Conservation (phyloP, 2,329 filamentous ascomycete species). For the Corniculantispora saksenae region DNA sequence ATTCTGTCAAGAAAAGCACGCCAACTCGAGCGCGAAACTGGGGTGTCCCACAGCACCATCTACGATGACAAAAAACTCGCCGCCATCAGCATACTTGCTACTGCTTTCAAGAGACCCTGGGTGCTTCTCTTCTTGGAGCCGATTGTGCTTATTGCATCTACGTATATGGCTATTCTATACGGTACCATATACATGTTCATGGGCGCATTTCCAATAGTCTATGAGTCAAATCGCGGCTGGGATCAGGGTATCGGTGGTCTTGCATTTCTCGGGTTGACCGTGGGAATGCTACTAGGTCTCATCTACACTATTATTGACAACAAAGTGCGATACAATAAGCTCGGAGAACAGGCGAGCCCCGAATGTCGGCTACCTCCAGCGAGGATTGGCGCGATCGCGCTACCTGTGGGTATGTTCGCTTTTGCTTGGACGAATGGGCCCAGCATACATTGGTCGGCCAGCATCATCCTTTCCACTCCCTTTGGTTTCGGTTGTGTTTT, state of each 20-base stretch:
- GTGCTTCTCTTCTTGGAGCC: conserved; percentile 68
- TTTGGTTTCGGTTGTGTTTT: conserved; percentile 45
- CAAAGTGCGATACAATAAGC: conserved; percentile 39
- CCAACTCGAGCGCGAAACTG: conserved; percentile 22
- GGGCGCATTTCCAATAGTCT: conserved; percentile 64
- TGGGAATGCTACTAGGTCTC: conserved; percentile 63
- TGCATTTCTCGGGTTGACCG: conserved; percentile 67
- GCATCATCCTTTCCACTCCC: conserved; percentile 33
- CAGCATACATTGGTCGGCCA: conserved; percentile 52
- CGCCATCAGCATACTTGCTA: conserved; percentile 32
- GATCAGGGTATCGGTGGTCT: conserved; percentile 60
- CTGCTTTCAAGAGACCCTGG: conserved; percentile 58
- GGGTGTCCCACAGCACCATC: conserved; percentile 25
- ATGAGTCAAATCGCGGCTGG: conserved; percentile 61
- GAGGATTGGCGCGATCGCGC: conserved; percentile 54
- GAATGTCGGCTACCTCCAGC: conserved; percentile 57
- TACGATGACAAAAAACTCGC: conserved; percentile 47
- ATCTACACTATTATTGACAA: conserved; percentile 48
- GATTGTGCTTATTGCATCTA: conserved; percentile 63
- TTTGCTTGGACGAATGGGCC: conserved; percentile 58
- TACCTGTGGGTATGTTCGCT: conserved; percentile 58
- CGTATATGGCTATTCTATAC: conserved; percentile 66
- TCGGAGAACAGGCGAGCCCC: conserved; percentile 53
- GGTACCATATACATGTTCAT: conserved; percentile 60
- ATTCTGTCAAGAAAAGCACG: conserved; percentile 30